Evolutionary conservation across 176 grass and related monocot species (phyloP).

Genomic region (Aegilops umbellulata): DNA sequence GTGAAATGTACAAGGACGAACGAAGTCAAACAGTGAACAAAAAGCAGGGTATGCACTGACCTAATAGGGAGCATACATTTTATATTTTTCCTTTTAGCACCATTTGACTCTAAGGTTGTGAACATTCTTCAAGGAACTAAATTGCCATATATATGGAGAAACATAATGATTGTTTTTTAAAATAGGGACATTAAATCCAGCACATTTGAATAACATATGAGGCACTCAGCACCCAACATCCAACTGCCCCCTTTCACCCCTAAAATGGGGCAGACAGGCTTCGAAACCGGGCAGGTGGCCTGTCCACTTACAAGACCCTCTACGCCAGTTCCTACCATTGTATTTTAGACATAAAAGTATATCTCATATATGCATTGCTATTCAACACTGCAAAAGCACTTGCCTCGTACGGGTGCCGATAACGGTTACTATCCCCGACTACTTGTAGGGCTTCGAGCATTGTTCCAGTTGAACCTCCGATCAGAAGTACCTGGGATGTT

Average conservation of each 20-base stretch:
- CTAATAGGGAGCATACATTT: neutral
- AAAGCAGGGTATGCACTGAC: neutral
- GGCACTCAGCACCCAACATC: neutral
- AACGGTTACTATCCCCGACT: slow-evolving; percentile 56
- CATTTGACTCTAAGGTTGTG: neutral
- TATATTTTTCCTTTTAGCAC: neutral
- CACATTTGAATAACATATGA: neutral
- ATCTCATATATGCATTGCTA: neutral
- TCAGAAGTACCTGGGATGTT: slow-evolving; percentile 64
- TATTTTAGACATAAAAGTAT: neutral
- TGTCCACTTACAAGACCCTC: neutral
- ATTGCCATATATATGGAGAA: neutral
- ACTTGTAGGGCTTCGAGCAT: slow-evolving; percentile 92
- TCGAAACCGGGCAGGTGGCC: neutral
- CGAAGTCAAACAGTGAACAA: neutral
- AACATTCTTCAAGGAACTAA: neutral
- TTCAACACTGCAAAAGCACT: slow-evolving; percentile 14
- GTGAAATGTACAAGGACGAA: neutral
- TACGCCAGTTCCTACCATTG: neutral
- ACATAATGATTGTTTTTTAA: neutral
- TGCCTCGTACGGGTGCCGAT: slow-evolving; percentile 50
- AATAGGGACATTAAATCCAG: neutral
- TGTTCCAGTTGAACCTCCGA: slow-evolving; percentile 80
- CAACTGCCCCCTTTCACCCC: neutral
- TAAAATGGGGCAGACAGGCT: neutral